These are phyloP conservation scores for Daldinia bambusicola DNA, from an alignment of 495 filamentous ascomycete genomes.

Conservation along the genomic window DNA sequence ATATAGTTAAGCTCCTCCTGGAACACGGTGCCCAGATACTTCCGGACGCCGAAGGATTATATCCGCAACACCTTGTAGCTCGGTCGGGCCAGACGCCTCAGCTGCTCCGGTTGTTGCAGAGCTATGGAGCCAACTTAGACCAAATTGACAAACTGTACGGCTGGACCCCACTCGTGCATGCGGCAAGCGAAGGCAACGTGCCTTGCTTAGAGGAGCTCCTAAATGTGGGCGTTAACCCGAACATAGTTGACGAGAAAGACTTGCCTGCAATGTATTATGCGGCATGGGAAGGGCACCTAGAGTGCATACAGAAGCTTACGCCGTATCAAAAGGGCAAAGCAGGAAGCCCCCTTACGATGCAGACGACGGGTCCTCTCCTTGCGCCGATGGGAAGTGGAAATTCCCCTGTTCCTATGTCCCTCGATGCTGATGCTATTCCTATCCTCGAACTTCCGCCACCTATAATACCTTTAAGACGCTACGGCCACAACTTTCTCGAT, in stretches of 20 bases:
- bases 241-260: constrained; percentile 88
- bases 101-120: constrained; percentile 79
- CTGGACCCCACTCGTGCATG: constrained; percentile 96
- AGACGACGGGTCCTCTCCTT: constrained; percentile 45
- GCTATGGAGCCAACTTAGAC: constrained; percentile 90
- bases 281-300: constrained; percentile 95
- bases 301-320: constrained; percentile 90
- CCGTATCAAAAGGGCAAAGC: constrained; percentile 56
- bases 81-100: constrained; percentile 84
- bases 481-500: constrained; percentile 98
- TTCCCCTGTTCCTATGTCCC: constrained; percentile 69
- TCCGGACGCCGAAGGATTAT: constrained; percentile 94
- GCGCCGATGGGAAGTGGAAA: constrained; percentile 57
- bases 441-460: constrained; percentile 92
- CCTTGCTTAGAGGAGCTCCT: constrained; percentile 83
- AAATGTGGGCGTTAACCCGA: constrained; percentile 75
- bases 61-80: constrained; percentile 97
- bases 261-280: constrained; percentile 98
- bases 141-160: constrained; percentile 95
- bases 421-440: constrained; percentile 88
- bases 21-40: constrained; percentile 79
- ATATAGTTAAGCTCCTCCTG: constrained; percentile 84
- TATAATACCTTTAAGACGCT: constrained; percentile 91
- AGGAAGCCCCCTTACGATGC: constrained; percentile 46
- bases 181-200: constrained; percentile 95